A percentile compares a stretch with the other conserved stretches of the same genome.
Evolutionary conservation across 2,329 filamentous ascomycete genomes (phyloP).

Genomic region (Verticillium longisporum): DNA sequence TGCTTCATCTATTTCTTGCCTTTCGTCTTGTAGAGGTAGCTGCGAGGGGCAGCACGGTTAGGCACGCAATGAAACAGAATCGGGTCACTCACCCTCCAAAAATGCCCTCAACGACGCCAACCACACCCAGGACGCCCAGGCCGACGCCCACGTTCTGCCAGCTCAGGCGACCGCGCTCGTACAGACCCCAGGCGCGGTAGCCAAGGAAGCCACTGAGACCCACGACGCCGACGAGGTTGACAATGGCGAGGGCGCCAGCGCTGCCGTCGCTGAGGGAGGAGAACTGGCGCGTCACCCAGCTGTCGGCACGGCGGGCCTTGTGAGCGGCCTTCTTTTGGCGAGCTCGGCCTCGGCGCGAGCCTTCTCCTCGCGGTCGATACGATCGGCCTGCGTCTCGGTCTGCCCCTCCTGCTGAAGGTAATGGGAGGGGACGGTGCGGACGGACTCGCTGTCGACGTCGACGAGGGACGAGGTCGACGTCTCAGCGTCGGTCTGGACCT

Average conservation of each 20-base stretch:
- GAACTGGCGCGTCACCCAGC: conserved; percentile 42
- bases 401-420: conserved; percentile 59
- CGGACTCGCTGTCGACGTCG: conserved; percentile 60
- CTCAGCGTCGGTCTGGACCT: conserved; percentile 51
- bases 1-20: conserved; percentile 19
- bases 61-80: neutral
- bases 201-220: conserved; percentile 46
- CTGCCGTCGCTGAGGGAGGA: conserved; percentile 36
- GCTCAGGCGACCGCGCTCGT: conserved; percentile 42
- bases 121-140: conserved; percentile 40
- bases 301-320: conserved; percentile 37
- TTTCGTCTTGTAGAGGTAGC: conserved; percentile 27
- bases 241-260: conserved; percentile 33
- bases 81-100: conserved; percentile 36
- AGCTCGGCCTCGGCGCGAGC: conserved; percentile 36
- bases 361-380: conserved; percentile 47
- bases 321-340: conserved; percentile 33
- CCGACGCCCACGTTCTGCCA: conserved; percentile 45
- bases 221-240: conserved; percentile 44
- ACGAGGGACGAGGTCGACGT: conserved; percentile 47
- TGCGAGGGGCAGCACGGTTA: conserved; percentile 4
- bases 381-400: conserved; percentile 59
- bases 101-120: conserved; percentile 42
- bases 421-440: conserved; percentile 66
- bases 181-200: conserved; percentile 49